phyloP scores from a whole-genome alignment of 495 filamentous ascomycete genomes.

The Lindgomyces ingoldianus region DNA sequence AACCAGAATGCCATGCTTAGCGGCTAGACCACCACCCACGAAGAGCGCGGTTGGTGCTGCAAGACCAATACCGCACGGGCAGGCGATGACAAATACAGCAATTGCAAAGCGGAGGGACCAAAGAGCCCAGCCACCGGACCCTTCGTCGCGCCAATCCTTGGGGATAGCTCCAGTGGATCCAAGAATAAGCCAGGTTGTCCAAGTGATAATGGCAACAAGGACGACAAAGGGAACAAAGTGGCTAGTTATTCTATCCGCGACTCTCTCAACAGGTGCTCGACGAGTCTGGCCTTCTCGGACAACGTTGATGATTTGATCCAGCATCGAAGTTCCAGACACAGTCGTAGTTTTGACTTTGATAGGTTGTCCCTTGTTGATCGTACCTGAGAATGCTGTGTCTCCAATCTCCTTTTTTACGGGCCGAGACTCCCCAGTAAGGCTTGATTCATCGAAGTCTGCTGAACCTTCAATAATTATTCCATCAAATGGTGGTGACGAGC shows the following conservation, averaged over 20 bases:
- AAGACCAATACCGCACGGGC: conserved; percentile 88
- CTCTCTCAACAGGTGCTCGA: conserved; percentile 80
- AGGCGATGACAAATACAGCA: conserved; percentile 92
- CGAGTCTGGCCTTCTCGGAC: conserved; percentile 89
- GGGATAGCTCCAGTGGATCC: conserved; percentile 70
- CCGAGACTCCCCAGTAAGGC: conserved; percentile 84
- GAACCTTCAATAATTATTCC: conserved; percentile 66
- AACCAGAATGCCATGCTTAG: conserved; percentile 83
- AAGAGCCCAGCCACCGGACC: conserved; percentile 76
- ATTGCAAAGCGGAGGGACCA: conserved; percentile 93
- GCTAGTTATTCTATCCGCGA: conserved; percentile 79
- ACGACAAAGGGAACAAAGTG: conserved; percentile 90
- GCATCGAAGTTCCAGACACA: conserved; percentile 76
- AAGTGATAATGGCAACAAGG: conserved; percentile 76
- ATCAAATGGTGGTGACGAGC: conserved; percentile 83
- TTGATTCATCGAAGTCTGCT: conserved; percentile 83
- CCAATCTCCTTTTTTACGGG: conserved; percentile 69
- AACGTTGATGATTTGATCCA: conserved; percentile 86
- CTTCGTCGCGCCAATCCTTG: conserved; percentile 62
- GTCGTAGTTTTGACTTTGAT: conserved; percentile 70
- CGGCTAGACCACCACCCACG: conserved; percentile 85
- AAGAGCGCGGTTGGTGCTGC: conserved; percentile 93
- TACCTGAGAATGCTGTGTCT: conserved; percentile 79
- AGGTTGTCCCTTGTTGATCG: conserved; percentile 76
- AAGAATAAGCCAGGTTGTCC: conserved; percentile 78